phyloP scores from a whole-genome alignment of 768 basidiomycete species.

The Pleurotus ostreatus region DNA sequence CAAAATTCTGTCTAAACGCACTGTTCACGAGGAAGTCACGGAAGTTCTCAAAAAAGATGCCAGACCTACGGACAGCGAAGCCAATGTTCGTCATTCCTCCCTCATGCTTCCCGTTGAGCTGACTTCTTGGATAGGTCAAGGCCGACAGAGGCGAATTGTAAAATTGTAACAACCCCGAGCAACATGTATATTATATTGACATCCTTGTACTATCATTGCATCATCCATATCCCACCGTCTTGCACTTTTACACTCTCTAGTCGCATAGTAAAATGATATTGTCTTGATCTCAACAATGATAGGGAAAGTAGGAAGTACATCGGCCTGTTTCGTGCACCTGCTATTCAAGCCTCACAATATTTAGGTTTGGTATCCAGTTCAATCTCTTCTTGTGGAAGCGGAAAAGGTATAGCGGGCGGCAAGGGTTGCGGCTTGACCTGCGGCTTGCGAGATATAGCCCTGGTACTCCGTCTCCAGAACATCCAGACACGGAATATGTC shows the following conservation, averaged over 20 bases:
- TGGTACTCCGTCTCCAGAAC: slow-evolving; percentile 8
- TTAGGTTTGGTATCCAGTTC: neutral
- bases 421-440: no score
- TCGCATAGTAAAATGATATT: no score
- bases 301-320: no score
- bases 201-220: no score
- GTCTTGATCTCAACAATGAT: no score
- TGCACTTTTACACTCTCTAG: no score
- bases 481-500: slow-evolving; percentile 11
- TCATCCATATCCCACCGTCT: no score
- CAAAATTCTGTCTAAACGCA: slow-evolving; percentile 23
- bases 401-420: no score
- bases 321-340: no score
- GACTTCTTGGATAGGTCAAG: slow-evolving; percentile 19
- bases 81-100: slow-evolving; percentile 18
- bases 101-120: neutral
- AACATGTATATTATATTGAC: neutral
- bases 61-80: slow-evolving; percentile 27
- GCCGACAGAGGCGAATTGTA: slow-evolving; percentile 16
- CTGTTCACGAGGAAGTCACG: slow-evolving; percentile 17
- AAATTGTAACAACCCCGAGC: neutral
- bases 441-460: neutral
- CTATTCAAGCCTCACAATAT: no score
- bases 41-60: slow-evolving; percentile 15
- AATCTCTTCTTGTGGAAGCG: neutral